Base-by-base conservation (phyloP, 2,329 filamentous ascomycete genomes). In the Penicillium crustosum region DNA sequence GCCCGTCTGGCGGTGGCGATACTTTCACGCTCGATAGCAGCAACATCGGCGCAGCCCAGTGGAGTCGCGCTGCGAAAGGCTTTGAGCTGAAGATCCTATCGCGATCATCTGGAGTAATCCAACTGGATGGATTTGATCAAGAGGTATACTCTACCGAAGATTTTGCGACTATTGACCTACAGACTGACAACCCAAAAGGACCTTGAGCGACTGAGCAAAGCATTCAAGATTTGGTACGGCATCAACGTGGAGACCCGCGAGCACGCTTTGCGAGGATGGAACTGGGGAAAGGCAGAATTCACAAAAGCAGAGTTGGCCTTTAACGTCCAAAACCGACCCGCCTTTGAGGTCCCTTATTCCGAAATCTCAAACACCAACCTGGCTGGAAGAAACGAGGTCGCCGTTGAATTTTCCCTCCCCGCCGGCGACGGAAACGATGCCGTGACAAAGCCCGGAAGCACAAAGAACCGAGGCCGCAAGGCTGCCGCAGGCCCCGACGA, bases 221-320 rank as follows among this genome's bases (percentile, higher is more conserved):
- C 94, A 66, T 97, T 99, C 83, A 97, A 97, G 80, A 90, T 93
- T 71, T 97, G 93, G 91, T 99, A 97, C 78, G 94, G 91, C 78
- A 89, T 94, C 70, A 92, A 88, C 69, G 84, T 99, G 58, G 93
- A 97, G 74, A 90, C 86, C 75, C 91, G 91, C 76, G 94, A 99
- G 77, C 94, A 97, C 76, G 92, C 94, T 25, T 81, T 99, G 58
- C 87, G 94, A 67, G 94, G 94, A 56, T 99, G 94, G 94, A 99
- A 99, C 75, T 99, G 94, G 95, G 94, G 94, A 70, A 99, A 97
- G 78, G 91, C 91, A 63, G 94, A 99, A 70, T 96, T 99, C 73
- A 89, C 89, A 61, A 96, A 97, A 78, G 89, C 92, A 54, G 94
- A 99, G 79, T 85, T 99, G 55, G 86, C 90, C 31, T 99, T 99